phyloP scores from a whole-genome alignment of 1,139 yeast genomes.

The Saccharomyces hybrid region DNA sequence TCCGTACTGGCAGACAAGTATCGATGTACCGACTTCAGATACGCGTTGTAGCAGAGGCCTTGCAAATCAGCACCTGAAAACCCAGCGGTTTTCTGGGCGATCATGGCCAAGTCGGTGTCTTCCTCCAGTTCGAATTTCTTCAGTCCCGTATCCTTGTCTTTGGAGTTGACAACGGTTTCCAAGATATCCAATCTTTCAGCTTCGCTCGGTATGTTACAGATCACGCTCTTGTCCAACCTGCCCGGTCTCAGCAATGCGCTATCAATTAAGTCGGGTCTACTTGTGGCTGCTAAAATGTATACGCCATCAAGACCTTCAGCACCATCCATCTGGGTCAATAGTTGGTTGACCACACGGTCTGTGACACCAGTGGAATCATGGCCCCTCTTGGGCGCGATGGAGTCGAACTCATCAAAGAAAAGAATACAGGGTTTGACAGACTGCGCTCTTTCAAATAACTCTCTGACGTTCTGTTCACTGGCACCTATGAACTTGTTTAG shows the following conservation, averaged over 20 bases:
- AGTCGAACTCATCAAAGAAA: conserved; percentile 93
- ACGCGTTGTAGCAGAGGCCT: conserved; percentile 87
- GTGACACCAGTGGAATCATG: conserved; percentile 98
- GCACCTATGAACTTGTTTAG: conserved; percentile 96
- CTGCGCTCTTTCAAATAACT: conserved; percentile 82
- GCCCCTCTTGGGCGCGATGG: conserved; percentile 96
- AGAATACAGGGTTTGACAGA: conserved; percentile 73
- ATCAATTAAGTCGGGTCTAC: conserved; percentile 91
- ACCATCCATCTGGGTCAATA: conserved; percentile 98
- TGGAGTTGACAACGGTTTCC: conserved; percentile 20
- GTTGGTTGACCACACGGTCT: conserved; percentile 92
- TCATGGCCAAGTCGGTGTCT: conserved; percentile 46
- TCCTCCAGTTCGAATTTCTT: conserved; percentile 42
- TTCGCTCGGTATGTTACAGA: conserved; percentile 76
- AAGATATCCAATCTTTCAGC: conserved; percentile 72
- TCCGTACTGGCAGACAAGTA: conserved; percentile 34
- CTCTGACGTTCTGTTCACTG: conserved; percentile 89
- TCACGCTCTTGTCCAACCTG: conserved; percentile 81
- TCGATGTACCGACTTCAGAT: conserved; percentile 82
- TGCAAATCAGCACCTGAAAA: conserved; percentile 94
- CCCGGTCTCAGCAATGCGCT: conserved; percentile 94
- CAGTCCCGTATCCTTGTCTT: conserved; percentile 9
- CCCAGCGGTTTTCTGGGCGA: conserved; percentile 62
- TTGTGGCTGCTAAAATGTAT: conserved; percentile 91
- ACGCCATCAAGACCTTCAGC: conserved; percentile 97